A percentile compares a stretch with the other conserved stretches of the same genome.
Conservation (phyloP, 805 yeast genomes). For the Wickerhamiella kurtzmanii region DNA sequence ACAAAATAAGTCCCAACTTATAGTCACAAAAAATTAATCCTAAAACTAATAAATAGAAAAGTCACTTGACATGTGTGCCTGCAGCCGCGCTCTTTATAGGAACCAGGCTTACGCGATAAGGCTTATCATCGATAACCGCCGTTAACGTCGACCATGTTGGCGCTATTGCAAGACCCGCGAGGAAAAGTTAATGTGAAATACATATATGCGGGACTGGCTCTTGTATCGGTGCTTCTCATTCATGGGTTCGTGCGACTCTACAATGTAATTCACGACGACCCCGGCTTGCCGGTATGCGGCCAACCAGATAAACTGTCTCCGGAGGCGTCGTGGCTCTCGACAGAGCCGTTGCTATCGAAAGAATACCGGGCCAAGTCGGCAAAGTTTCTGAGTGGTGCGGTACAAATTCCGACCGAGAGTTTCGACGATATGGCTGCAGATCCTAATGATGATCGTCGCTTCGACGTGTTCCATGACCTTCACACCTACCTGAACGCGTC, state of each 20-base stretch:
- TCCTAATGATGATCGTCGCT: conserved; percentile 38
- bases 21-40: no score
- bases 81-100: no score
- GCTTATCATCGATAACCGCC: no score
- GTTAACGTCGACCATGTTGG: no score
- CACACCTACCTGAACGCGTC: conserved; percentile 39
- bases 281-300: conserved; percentile 4
- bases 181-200: neutral
- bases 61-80: no score
- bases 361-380: conserved; percentile 11
- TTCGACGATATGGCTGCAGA: conserved; percentile 37
- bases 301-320: conserved; percentile 10
- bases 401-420: conserved; percentile 51
- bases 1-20: no score
- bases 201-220: neutral
- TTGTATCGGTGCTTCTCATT: neutral
- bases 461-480: conserved; percentile 35
- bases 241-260: neutral
- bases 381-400: conserved; percentile 32
- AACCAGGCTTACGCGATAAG: no score
- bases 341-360: conserved; percentile 6
- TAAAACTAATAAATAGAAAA: no score
- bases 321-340: conserved; percentile 1
- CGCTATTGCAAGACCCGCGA: neutral
- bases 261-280: neutral